Evolutionary conservation across 345 rosid species (phyloP).

Genomic region (Brassica rapa): DNA sequence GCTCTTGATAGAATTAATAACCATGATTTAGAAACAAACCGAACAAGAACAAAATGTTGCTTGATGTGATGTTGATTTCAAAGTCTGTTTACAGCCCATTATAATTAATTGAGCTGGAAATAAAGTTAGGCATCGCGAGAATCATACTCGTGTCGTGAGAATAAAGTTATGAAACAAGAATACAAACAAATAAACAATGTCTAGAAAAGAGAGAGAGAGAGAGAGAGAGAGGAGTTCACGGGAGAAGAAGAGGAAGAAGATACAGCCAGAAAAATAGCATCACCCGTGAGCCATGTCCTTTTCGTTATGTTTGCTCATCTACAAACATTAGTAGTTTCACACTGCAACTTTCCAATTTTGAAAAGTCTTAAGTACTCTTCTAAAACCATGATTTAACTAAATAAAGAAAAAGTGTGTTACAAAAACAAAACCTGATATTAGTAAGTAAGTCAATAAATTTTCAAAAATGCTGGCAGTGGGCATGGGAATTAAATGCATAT

Average conservation of each 20-base stretch:
- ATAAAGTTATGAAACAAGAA: neutral
- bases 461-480: no score
- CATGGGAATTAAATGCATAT: no score
- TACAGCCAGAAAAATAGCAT: neutral
- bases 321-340: neutral
- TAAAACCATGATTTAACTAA: no score
- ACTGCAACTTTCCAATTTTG: neutral
- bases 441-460: no score
- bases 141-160: neutral
- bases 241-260: neutral
- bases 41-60: neutral
- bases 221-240: neutral
- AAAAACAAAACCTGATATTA: no score
- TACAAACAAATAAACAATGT: neutral
- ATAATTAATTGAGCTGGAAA: neutral
- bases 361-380: neutral
- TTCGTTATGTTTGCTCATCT: neutral
- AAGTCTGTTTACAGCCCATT: neutral
- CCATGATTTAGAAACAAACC: neutral
- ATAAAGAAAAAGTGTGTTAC: no score
- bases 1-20: neutral
- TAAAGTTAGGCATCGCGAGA: neutral
- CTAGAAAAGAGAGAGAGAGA: neutral
- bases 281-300: neutral
- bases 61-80: neutral